Evolutionary conservation across 352 stramenopile genomes (phyloP).

Genomic region (Globisporangium megalacanthum): DNA sequence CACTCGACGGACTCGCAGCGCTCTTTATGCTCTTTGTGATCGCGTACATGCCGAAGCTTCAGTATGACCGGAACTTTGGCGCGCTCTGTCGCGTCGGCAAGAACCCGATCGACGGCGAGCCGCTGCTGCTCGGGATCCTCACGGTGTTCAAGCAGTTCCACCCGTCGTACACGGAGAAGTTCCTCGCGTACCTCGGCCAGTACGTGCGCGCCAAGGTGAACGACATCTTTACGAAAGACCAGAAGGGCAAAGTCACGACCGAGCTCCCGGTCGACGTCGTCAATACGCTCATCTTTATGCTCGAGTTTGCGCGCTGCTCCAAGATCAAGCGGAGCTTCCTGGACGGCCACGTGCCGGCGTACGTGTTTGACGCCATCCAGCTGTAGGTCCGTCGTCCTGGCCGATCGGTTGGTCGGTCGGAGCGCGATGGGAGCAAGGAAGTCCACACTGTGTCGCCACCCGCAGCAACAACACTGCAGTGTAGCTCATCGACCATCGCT

Average conservation of each 20-base stretch:
- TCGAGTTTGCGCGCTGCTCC: conserved; percentile 78
- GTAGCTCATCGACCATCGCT: no score
- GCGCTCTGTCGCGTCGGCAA: conserved; percentile 84
- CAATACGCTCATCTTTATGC: conserved; percentile 88
- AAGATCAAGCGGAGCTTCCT: conserved; percentile 82
- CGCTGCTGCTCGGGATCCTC: conserved; percentile 86
- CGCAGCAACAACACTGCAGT: no score
- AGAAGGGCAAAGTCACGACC: conserved; percentile 38
- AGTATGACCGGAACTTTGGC: conserved; percentile 90
- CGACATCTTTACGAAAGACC: conserved; percentile 66
- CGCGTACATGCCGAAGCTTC: conserved; percentile 91
- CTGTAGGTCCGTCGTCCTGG: conserved; percentile 18
- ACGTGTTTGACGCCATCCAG: conserved; percentile 87
- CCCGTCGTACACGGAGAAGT: conserved; percentile 90
- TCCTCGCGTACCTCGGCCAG: conserved; percentile 91
- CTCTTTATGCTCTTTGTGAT: conserved; percentile 92
- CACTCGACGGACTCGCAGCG: conserved; percentile 86
- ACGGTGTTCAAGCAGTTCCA: conserved; percentile 96
- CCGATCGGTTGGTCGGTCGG: no score
- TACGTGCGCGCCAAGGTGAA: conserved; percentile 89
- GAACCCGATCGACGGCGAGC: conserved; percentile 91
- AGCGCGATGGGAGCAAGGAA: no score
- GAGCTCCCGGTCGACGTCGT: conserved; percentile 77
- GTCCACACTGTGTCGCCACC: no score
- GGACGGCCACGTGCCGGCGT: conserved; percentile 80